Percentiles rank a stretch among this genome's conserved stretches.
Conservation (phyloP, 345 rosid genomes). For the Draba incana region DNA sequence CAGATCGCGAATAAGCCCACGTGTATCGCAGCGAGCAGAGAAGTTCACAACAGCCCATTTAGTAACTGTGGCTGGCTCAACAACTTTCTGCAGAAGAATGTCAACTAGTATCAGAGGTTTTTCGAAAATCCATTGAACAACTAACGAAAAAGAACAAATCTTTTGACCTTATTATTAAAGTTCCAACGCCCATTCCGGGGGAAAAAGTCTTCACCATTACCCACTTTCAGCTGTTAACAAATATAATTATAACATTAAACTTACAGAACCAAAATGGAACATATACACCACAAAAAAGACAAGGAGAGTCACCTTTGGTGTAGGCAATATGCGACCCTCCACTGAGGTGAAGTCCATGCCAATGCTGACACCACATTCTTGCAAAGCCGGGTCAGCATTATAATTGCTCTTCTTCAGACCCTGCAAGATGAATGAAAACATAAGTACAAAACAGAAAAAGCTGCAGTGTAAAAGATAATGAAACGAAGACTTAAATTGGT, state of each 20-base stretch:
- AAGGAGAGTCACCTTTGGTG: conserved; percentile 63
- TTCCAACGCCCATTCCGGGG: conserved; percentile 95
- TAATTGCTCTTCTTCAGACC: conserved; percentile 72
- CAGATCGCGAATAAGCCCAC: conserved; percentile 55
- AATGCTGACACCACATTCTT: conserved; percentile 71
- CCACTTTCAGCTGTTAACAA: conserved; percentile 68
- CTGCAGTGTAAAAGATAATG: neutral
- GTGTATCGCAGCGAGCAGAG: conserved; percentile 79
- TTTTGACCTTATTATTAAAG: conserved; percentile 75
- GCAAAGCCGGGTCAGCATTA: conserved; percentile 67
- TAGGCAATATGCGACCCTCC: conserved; percentile 75
- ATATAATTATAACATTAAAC: neutral
- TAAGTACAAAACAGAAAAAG: conserved; percentile 5
- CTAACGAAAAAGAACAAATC: neutral
- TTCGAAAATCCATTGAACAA: neutral
- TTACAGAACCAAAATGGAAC: neutral
- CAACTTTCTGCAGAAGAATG: conserved; percentile 58
- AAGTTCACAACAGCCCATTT: conserved; percentile 90
- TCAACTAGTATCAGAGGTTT: conserved; percentile 11
- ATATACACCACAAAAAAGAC: conserved; percentile 1
- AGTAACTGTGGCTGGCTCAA: conserved; percentile 68
- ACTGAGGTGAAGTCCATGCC: conserved; percentile 62
- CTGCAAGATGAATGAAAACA: conserved; percentile 44
- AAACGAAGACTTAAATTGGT: conserved; percentile 53
- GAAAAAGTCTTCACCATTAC: conserved; percentile 75